Percentiles rank a stretch among this genome's conserved stretches.
phyloP scores from a whole-genome alignment of 139 green algal species.

The Dunaliella primolecta region DNA sequence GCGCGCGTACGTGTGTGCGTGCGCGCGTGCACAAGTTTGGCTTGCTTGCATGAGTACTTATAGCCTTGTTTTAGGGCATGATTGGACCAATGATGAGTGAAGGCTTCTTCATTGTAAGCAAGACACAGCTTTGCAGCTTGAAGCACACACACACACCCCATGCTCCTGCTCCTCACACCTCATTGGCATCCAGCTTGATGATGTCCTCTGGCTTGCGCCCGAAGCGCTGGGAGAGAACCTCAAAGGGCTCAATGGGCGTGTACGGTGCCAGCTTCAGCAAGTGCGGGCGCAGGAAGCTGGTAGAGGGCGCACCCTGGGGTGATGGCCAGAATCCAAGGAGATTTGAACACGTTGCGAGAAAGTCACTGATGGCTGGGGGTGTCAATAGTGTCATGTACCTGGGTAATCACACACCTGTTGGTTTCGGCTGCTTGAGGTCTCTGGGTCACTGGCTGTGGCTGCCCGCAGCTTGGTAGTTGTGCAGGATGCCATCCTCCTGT shows the following conservation, averaged over 20 bases:
- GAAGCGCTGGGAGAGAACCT: conserved; percentile 80
- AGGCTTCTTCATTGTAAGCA: too few species aligned
- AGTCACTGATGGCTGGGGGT: background rate
- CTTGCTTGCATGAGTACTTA: too few species aligned
- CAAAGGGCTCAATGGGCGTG: conserved; percentile 97
- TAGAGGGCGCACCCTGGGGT: conserved; percentile 1
- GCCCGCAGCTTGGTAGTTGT: background rate
- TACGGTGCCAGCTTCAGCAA: conserved; percentile 88
- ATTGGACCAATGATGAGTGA: too few species aligned
- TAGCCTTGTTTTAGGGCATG: too few species aligned
- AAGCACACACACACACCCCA: too few species aligned
- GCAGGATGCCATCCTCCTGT: background rate
- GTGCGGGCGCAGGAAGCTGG: conserved; percentile 84
- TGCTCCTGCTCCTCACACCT: too few species aligned
- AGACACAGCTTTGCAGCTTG: too few species aligned
- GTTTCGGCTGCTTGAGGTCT: background rate
- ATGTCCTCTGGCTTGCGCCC: conserved; percentile 85
- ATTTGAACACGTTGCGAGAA: too few species aligned
- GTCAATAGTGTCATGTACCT: background rate
- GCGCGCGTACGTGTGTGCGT: background rate
- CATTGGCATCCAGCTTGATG: conserved; percentile 98
- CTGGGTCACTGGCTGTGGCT: background rate
- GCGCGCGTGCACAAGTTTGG: too few species aligned
- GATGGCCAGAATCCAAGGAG: too few species aligned
- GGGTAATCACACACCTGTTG: background rate